Percentiles rank a stretch among this genome's conserved stretches.
phyloP scores from a whole-genome alignment of 1,139 yeast species.

The Blastobotrys proliferans region DNA sequence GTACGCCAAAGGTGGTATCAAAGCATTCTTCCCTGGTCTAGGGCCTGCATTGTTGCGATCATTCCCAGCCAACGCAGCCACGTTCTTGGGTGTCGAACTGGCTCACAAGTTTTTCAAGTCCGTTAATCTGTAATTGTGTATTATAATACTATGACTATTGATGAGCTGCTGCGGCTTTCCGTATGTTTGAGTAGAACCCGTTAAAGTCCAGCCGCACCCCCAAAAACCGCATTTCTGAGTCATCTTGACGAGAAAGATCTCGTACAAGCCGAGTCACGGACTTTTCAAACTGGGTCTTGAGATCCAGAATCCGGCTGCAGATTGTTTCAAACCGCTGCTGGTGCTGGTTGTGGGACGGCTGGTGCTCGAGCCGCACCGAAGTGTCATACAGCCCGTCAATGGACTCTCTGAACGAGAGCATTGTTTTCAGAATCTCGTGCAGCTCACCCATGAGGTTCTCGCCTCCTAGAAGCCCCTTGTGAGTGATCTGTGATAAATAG shows the following conservation, averaged over 20 bases:
- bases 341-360: neutral
- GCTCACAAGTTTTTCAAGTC: slow-evolving; percentile 62
- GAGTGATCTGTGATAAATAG: slow-evolving; percentile 34
- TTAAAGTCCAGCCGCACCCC: slow-evolving; percentile 38
- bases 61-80: slow-evolving; percentile 98
- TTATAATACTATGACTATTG: neutral
- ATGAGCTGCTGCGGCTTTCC: neutral
- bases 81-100: slow-evolving; percentile 91
- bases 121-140: slow-evolving; percentile 12
- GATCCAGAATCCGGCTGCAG: slow-evolving; percentile 14
- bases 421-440: slow-evolving; percentile 35
- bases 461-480: slow-evolving; percentile 37
- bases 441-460: slow-evolving; percentile 31
- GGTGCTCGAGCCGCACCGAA: slow-evolving; percentile 14
- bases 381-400: slow-evolving; percentile 28
- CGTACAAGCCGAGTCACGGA: slow-evolving; percentile 27
- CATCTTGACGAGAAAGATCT: slow-evolving; percentile 31
- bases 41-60: slow-evolving; percentile 94
- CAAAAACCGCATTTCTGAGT: slow-evolving; percentile 36
- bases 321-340: slow-evolving; percentile 14
- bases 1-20: slow-evolving; percentile 69
- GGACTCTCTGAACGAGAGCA: slow-evolving; percentile 26
- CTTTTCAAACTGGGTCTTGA: slow-evolving; percentile 23
- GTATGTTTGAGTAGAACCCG: slow-evolving; percentile 27
- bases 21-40: slow-evolving; percentile 82